Evolutionary conservation across 1,139 yeast species (phyloP), one percentile per base, ranked within the genome.

Genomic region (Saccharomyces hybrid): DNA sequence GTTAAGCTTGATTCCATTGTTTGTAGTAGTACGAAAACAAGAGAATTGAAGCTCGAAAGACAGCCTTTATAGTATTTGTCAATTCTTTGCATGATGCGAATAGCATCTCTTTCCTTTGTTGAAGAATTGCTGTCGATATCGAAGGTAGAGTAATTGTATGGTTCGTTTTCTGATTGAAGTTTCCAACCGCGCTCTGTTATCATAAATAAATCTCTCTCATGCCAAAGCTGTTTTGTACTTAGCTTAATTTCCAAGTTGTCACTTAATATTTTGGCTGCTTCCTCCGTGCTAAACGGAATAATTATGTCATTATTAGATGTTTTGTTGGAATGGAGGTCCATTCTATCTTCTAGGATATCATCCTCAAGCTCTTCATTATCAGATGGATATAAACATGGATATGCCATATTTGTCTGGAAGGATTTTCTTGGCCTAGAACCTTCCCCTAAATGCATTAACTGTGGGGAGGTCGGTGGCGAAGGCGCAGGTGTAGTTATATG

Each of bases 401-500:
- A 85, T 11, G 84, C 79, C 62, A 86, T 88, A 66, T 88, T 87
- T 0, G 93, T 81, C 70, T 88, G 91, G 62, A 84, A 88, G 55
- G 88, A 81, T 61, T 85, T 83, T 60, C 89, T 79, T 50, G 57
- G 63, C 49, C 58, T 60, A 8, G 59, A 38, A 12, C 58, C 53
- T 14, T 60, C 60, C 47, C 51, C 49, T 48, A 58, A 54, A 34
- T 61, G 58, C 41, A 50, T 32, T 11, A 58, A 48, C 53, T 52
- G 75, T 27, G 95, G 90, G 1, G 86, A 79, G 8, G 81, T 70
- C 0, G 88, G 85, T 0, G 96, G 96, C 0, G 96, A 86, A 1
- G 96, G 95, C 0, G 86, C 88, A 0, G 96, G 97, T 0, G 97
- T 89, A 0, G 96, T 91, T 16, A 90, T 78, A 68, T 90, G 96